Evolutionary conservation across 1,284 basidiomycete species (phyloP).

Genomic region (Cryptococcus floricola): DNA sequence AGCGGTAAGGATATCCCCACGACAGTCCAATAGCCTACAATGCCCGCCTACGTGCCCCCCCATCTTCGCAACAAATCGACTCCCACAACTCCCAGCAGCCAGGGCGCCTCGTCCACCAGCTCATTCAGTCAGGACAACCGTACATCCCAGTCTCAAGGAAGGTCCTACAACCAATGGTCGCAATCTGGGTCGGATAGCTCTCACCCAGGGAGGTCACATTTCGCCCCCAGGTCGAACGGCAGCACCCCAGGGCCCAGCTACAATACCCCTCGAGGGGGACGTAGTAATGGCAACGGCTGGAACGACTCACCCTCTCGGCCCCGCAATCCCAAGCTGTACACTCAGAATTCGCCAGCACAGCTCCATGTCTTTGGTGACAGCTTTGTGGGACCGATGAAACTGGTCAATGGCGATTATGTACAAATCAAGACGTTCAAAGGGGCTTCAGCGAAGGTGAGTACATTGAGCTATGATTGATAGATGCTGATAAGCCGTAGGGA

Average conservation of each 20-base stretch:
- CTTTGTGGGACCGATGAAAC: slow-evolving; percentile 44
- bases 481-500: slow-evolving; percentile 22
- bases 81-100: slow-evolving; percentile 5
- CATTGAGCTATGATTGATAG: not conserved
- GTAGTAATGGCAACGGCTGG: slow-evolving; percentile 1
- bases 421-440: slow-evolving; percentile 41
- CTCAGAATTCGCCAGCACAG: slow-evolving; percentile 11
- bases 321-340: not conserved
- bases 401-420: slow-evolving; percentile 29
- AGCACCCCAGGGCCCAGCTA: not conserved
- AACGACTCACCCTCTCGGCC: not conserved
- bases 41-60: slow-evolving; percentile 33
- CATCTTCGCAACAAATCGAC: slow-evolving; percentile 31
- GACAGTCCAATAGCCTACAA: not conserved
- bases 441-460: slow-evolving; percentile 42
- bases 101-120: slow-evolving; percentile 1
- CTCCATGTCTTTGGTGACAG: slow-evolving; percentile 42
- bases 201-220: not conserved
- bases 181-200: not conserved
- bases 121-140: slow-evolving; percentile 6
- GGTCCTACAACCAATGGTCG: not conserved
- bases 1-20: no score
- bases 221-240: not conserved
- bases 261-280: not conserved
- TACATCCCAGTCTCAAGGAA: slow-evolving; percentile 12